Base-by-base conservation (phyloP, 371 early-diverging fungal genomes). In the Choanephora cucurbitarum region DNA sequence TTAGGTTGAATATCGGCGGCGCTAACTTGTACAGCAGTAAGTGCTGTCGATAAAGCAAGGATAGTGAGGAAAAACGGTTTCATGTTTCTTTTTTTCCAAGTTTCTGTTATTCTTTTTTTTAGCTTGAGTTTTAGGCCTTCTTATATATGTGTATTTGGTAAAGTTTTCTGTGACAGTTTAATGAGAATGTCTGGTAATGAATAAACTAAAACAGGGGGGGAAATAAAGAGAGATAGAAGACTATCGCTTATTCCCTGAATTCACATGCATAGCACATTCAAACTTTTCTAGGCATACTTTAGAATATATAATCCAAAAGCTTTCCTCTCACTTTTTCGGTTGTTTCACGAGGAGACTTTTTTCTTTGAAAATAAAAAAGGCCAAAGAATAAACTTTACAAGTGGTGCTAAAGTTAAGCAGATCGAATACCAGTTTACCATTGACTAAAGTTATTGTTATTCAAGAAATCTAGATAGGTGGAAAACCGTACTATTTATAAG, bases 1-100 rank as follows among this genome's bases (percentile, higher is more conserved):
- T 49, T 34, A 39, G 22, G 41, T 32, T 48, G 49, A 31, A 49
- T 28, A 15, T 41, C 43, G 23, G 42, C 15, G 13, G 49, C 15
- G 41, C 28, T 48, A 42, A 43, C 56, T 21, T 49, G 41, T 22
- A 42, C 49, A 42, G 32, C 48, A 48, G 60, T 34, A 48, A 44
- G n/a, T 40, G 49, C 42, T 31, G 48, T 48, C 24, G 54, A 48
- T 17, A 54, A 22, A 22, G 54, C 48, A 8, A 59, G 53, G 14
- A 48, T 49, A 9, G 54, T 14, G 18, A 54, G 17, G 8, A 42
- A 42, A 44, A 37, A 24, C 22, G 47, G 41, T 28, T 48, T 59
- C 60, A 59, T 58, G n/a, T 31, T 39, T 23, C 33, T 43, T 44
- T 13, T 11, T 14, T 37, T 13, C 10, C 7, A 28, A 6, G 1